Percentiles rank a stretch among this genome's conserved stretches.
These are phyloP conservation scores for Sporobolomyces roseus DNA, from an alignment of 768 basidiomycete species.

Conservation along the genomic window DNA sequence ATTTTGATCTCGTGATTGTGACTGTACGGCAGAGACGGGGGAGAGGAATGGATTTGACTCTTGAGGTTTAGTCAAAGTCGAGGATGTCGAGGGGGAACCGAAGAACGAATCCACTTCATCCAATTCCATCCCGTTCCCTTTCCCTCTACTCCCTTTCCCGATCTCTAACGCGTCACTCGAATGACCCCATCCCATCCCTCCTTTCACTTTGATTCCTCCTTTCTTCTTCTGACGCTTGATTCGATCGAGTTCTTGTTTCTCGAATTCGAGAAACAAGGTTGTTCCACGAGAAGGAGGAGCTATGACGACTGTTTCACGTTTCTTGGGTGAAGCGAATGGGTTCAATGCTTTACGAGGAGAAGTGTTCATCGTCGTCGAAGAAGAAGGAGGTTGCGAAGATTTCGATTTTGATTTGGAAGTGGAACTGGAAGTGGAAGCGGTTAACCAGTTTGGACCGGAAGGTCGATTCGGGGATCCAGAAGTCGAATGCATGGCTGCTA, in stretches of 20 bases:
- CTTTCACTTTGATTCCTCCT: not conserved
- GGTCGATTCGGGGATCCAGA: slow-evolving; percentile 35
- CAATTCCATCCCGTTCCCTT: slow-evolving; percentile 15
- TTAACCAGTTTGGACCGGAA: not conserved
- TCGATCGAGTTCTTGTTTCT: not conserved
- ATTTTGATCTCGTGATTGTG: not conserved
- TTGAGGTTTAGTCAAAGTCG: not conserved
- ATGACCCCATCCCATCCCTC: slow-evolving; percentile 22
- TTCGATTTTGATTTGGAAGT: no score
- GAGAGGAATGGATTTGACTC: not conserved
- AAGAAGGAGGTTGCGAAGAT: no score
- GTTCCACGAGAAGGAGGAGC: not conserved
- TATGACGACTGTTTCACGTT: slow-evolving; percentile 2
- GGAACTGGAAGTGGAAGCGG: not conserved
- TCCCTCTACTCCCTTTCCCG: not conserved
- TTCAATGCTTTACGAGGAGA: slow-evolving; percentile 30
- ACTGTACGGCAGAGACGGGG: not conserved
- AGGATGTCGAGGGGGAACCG: not conserved
- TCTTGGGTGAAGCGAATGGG: slow-evolving; percentile 30
- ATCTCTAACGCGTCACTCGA: not conserved
- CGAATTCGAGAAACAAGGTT: slow-evolving; percentile 7
- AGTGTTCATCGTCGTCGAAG: not conserved
- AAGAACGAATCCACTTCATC: slow-evolving; percentile 35
- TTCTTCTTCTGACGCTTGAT: slow-evolving; percentile 1
- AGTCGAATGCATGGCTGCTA: slow-evolving; percentile 41